Percentiles rank a stretch among this genome's conserved stretches.
phyloP scores from a whole-genome alignment of 2,329 filamentous ascomycete genomes.

The Cryphonectria carpinicola region DNA sequence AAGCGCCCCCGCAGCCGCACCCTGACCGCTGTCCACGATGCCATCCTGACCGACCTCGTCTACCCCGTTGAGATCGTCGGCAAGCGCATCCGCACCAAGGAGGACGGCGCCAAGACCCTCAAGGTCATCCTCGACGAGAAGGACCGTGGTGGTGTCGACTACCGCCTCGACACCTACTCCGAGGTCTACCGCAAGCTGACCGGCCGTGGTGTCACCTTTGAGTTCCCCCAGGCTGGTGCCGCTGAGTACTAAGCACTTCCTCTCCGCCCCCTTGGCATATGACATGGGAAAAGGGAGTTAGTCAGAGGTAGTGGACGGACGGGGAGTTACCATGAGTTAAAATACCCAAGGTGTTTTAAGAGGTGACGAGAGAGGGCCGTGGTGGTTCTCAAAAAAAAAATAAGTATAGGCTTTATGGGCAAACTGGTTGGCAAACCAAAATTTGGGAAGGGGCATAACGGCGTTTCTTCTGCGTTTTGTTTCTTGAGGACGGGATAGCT shows the following conservation, averaged over 20 bases:
- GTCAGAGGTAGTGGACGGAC: neutral
- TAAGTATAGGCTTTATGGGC: constrained; percentile 5
- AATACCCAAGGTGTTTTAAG: constrained; percentile 19
- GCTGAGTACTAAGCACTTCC: constrained; percentile 73
- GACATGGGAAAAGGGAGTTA: neutral
- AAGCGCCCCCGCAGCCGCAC: constrained; percentile 98
- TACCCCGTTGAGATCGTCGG: constrained; percentile 99
- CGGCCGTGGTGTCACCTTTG: constrained; percentile 94
- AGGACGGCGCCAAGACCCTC: constrained; percentile 97
- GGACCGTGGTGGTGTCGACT: constrained; percentile 99
- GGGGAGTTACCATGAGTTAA: neutral
- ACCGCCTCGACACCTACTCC: constrained; percentile 98
- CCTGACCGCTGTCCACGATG: constrained; percentile 97
- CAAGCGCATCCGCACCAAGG: constrained; percentile 98
- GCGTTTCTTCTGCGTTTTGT: constrained; percentile 27
- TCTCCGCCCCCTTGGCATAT: neutral
- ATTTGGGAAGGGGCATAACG: constrained; percentile 17
- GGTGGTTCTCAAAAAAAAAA: constrained; percentile 9
- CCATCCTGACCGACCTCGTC: constrained; percentile 96
- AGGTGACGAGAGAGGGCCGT: constrained; percentile 13
- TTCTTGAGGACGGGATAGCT: constrained; percentile 24
- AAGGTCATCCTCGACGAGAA: constrained; percentile 99
- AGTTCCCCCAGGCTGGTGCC: constrained; percentile 88
- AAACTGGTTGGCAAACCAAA: constrained; percentile 25
- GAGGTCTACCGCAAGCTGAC: constrained; percentile 99